A percentile compares a stretch with the other conserved stretches of the same genome.
These are phyloP conservation scores for Kwoniella dejecticola DNA, from an alignment of 768 basidiomycete genomes.

Conservation along the genomic window DNA sequence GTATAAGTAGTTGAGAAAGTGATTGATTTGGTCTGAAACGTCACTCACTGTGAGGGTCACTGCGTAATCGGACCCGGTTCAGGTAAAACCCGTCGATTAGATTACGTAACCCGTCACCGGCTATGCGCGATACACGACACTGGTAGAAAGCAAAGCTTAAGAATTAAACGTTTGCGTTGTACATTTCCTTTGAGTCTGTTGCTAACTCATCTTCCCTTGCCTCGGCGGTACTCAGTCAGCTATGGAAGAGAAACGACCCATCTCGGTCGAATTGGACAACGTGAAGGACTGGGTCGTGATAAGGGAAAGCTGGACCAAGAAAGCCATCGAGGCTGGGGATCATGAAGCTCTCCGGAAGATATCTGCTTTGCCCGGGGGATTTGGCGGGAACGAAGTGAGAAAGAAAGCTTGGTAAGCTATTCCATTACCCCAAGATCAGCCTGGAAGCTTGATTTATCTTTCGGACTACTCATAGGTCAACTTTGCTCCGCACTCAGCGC, in stretches of 20 bases:
- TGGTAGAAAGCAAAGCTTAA: too few relatives aligned
- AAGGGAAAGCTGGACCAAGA: slow-evolving; percentile 37
- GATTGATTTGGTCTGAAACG: too few relatives aligned
- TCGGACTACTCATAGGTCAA: slow-evolving; percentile 17
- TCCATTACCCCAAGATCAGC: too few relatives aligned
- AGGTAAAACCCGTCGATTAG: too few relatives aligned
- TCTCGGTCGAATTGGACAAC: background rate
- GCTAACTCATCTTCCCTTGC: background rate
- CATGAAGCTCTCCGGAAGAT: slow-evolving; percentile 36
- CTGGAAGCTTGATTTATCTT: too few relatives aligned
- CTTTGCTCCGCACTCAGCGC: slow-evolving; percentile 5
- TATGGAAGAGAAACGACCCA: background rate
- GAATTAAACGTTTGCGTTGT: too few relatives aligned
- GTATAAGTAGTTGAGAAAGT: too few relatives aligned
- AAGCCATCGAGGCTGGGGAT: slow-evolving; percentile 44
- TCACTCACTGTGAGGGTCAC: too few relatives aligned
- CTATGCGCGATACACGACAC: too few relatives aligned
- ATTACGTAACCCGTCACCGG: too few relatives aligned
- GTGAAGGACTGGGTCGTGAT: slow-evolving; percentile 25
- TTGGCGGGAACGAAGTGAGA: slow-evolving; percentile 48
- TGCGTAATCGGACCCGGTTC: too few relatives aligned
- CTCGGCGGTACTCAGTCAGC: background rate
- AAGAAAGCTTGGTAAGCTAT: slow-evolving; percentile 50
- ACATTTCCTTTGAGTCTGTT: too few relatives aligned
- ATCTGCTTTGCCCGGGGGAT: slow-evolving; percentile 52